phyloP scores from a whole-genome alignment of 2,329 filamentous ascomycete genomes.

The Endocalyx cinctus region DNA sequence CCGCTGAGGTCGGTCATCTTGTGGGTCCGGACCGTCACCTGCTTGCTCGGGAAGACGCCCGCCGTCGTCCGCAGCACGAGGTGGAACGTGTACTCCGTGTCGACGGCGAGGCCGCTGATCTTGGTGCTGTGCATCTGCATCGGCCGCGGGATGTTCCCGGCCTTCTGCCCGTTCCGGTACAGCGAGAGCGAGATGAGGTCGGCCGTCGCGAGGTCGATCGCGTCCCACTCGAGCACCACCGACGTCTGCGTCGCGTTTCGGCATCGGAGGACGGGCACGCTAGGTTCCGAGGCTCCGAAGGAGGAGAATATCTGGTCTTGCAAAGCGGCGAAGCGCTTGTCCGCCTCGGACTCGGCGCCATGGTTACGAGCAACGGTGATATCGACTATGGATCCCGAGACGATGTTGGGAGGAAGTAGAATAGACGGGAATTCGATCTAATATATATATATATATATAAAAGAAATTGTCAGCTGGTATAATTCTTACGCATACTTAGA shows the following conservation, averaged over 20 bases:
- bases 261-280: slow-evolving; percentile 75
- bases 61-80: slow-evolving; percentile 86
- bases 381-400: slow-evolving; percentile 94
- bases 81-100: slow-evolving; percentile 94
- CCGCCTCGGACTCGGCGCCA: slow-evolving; percentile 68
- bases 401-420: slow-evolving; percentile 89
- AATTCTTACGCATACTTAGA: slow-evolving; percentile 6
- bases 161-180: slow-evolving; percentile 95
- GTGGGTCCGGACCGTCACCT: slow-evolving; percentile 82
- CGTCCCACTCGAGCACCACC: slow-evolving; percentile 96
- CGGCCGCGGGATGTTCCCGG: slow-evolving; percentile 86
- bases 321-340: slow-evolving; percentile 74
- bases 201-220: slow-evolving; percentile 86
- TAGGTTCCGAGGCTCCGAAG: slow-evolving; percentile 77
- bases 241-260: slow-evolving; percentile 98
- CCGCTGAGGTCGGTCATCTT: slow-evolving; percentile 98
- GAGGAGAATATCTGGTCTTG: slow-evolving; percentile 83
- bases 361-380: slow-evolving; percentile 90
- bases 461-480: slow-evolving; percentile 17
- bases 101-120: slow-evolving; percentile 92
- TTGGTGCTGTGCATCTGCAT: slow-evolving; percentile 90
- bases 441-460: no score
- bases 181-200: slow-evolving; percentile 84
- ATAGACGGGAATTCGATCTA: slow-evolving; percentile 99
- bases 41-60: slow-evolving; percentile 79